A percentile compares a stretch with the other conserved stretches of the same genome.
phyloP scores from a whole-genome alignment of 805 yeast species.

The Saturnispora mendoncae region DNA sequence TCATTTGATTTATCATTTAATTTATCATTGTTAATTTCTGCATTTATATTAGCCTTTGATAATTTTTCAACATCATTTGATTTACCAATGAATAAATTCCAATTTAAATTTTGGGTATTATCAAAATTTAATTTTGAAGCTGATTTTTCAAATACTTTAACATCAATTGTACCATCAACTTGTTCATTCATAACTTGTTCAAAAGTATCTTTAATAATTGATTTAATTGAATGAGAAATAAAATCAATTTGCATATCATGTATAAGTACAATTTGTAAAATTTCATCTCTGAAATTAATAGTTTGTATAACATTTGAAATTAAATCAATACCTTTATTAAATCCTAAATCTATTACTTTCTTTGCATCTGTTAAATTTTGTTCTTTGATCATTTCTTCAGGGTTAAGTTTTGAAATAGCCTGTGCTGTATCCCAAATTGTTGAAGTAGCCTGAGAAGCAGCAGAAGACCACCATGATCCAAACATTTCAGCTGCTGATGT shows the following conservation, averaged over 20 bases:
- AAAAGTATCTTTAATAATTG: slow-evolving; percentile 46
- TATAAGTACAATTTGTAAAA: slow-evolving; percentile 52
- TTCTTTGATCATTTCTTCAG: slow-evolving; percentile 33
- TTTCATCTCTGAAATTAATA: slow-evolving; percentile 37
- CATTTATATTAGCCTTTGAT: slow-evolving; percentile 78
- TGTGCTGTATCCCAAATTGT: slow-evolving; percentile 62
- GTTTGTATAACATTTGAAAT: slow-evolving; percentile 31
- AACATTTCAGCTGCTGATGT: slow-evolving; percentile 35
- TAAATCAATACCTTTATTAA: slow-evolving; percentile 21
- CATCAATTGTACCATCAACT: slow-evolving; percentile 69
- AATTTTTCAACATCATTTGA: slow-evolving; percentile 79
- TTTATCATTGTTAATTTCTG: too few species aligned
- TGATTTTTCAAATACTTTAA: slow-evolving; percentile 46
- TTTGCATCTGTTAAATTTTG: slow-evolving; percentile 26
- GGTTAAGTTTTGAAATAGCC: slow-evolving; percentile 42
- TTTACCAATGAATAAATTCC: slow-evolving; percentile 57
- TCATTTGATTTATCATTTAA: too few species aligned
- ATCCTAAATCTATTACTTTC: slow-evolving; percentile 29
- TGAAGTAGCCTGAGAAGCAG: slow-evolving; percentile 52
- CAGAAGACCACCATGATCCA: slow-evolving; percentile 69
- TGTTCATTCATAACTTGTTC: slow-evolving; percentile 54
- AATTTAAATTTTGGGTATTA: not conserved
- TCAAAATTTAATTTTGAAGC: slow-evolving; percentile 21
- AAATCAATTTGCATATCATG: slow-evolving; percentile 55
- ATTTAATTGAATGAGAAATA: slow-evolving; percentile 16